A percentile compares a stretch with the other conserved stretches of the same genome.
Evolutionary conservation across 345 rosid genomes (phyloP).

Genomic region (Capsella bursapastoris): DNA sequence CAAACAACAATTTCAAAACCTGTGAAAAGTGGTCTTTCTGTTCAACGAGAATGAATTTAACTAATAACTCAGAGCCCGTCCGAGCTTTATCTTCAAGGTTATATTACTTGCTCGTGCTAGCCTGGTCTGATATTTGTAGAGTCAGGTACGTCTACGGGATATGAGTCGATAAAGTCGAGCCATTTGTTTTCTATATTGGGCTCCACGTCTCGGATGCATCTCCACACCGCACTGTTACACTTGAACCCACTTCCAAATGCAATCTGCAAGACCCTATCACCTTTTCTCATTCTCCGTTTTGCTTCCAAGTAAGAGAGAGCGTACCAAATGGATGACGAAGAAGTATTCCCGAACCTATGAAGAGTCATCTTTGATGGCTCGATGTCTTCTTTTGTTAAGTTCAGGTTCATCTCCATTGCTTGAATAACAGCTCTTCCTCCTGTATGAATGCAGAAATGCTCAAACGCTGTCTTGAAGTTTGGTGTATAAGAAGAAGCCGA

Average conservation of each 20-base stretch:
- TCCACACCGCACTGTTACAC: constrained; percentile 71
- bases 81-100: constrained; percentile 28
- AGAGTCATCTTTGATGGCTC: constrained; percentile 72
- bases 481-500: constrained; percentile 48
- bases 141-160: constrained; percentile 48
- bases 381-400: constrained; percentile 50
- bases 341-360: constrained; percentile 63
- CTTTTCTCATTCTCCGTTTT: constrained; percentile 52
- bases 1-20: constrained; percentile 26
- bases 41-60: constrained; percentile 26
- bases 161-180: constrained; percentile 51
- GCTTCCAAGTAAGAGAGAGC: constrained; percentile 58
- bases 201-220: constrained; percentile 44
- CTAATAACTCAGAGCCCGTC: constrained; percentile 13
- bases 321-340: constrained; percentile 71
- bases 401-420: constrained; percentile 54
- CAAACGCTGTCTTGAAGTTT: constrained; percentile 62
- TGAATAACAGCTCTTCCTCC: constrained; percentile 68
- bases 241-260: constrained; percentile 67
- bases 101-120: constrained; percentile 24
- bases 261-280: constrained; percentile 67
- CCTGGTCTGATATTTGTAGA: constrained; percentile 25
- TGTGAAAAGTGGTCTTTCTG: constrained; percentile 20
- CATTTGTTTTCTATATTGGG: constrained; percentile 50
- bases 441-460: constrained; percentile 70